phyloP scores from a whole-genome alignment of 1,284 basidiomycete species.

The Paramarasmius palmivorus region DNA sequence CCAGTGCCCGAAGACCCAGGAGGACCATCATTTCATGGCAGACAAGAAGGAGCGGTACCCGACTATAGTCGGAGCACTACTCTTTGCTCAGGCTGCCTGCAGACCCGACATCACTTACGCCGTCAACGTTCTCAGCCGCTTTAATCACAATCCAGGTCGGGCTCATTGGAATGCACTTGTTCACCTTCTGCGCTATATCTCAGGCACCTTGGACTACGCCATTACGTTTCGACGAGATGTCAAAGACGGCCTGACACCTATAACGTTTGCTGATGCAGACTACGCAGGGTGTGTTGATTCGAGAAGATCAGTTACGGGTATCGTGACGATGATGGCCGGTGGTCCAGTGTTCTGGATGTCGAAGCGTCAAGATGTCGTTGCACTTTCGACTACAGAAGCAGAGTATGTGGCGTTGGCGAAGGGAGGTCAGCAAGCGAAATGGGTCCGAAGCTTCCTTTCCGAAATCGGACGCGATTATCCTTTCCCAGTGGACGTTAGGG shows the following conservation, averaged over 20 bases:
- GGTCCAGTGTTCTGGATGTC: conserved; percentile 32
- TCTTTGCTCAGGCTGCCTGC: conserved; percentile 29
- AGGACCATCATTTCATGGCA: conserved; percentile 22
- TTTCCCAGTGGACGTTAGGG: conserved; percentile 23
- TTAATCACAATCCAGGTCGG: conserved; percentile 24
- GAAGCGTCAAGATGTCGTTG: conserved; percentile 29
- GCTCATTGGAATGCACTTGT: conserved; percentile 30
- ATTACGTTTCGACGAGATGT: conserved; percentile 23
- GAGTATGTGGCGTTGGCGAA: conserved; percentile 35
- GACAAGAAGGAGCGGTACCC: conserved; percentile 29
- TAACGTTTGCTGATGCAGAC: conserved; percentile 38
- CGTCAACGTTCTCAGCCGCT: conserved; percentile 27
- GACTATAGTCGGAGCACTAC: conserved; percentile 26
- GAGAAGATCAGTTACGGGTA: conserved; percentile 28
- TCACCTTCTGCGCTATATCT: conserved; percentile 32
- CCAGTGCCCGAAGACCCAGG: conserved; percentile 13
- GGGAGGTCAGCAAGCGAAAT: conserved; percentile 29
- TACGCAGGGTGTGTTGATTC: conserved; percentile 28
- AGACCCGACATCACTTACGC: conserved; percentile 31
- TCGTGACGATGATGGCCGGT: conserved; percentile 29
- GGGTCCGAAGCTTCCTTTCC: conserved; percentile 29
- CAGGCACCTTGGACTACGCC: conserved; percentile 24
- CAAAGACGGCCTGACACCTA: conserved; percentile 18
- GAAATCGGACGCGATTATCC: conserved; percentile 24
- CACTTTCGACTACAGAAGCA: conserved; percentile 35